These are phyloP conservation scores for Striga asiatica DNA, from an alignment of 257 asterid species.

Conservation along the genomic window DNA sequence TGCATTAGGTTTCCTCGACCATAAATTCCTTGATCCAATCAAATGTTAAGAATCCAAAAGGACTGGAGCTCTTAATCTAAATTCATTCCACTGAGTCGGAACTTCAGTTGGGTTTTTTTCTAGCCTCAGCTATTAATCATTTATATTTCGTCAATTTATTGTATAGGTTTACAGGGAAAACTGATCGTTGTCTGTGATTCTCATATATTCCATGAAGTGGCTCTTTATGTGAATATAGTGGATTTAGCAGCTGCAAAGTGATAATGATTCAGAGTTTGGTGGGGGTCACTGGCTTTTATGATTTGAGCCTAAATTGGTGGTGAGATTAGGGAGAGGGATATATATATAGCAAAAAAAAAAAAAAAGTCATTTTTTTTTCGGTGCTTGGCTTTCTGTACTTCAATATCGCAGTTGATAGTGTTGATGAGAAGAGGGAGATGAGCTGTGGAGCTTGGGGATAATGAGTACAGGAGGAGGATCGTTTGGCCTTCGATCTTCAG, in stretches of 20 bases:
- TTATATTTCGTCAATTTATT: not conserved
- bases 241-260: too few relatives aligned
- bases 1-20: slow-evolving; percentile 9
- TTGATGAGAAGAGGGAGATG: slow-evolving; percentile 37
- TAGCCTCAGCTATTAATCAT: not conserved
- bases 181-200: slow-evolving; percentile 5
- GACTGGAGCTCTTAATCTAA: slow-evolving; percentile 2
- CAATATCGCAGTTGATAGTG: slow-evolving; percentile 13
- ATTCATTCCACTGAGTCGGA: slow-evolving; percentile 1
- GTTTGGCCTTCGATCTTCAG: slow-evolving; percentile 94
- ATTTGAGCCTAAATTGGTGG: slow-evolving; percentile 8
- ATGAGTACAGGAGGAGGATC: slow-evolving; percentile 67
- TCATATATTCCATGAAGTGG: too few relatives aligned
- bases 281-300: too few relatives aligned
- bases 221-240: too few relatives aligned
- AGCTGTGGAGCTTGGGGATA: slow-evolving; percentile 35
- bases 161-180: slow-evolving; percentile 16
- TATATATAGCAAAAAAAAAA: not conserved
- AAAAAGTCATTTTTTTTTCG: not conserved
- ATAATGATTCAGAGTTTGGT: too few relatives aligned
- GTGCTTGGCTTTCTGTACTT: slow-evolving; percentile 9
- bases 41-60: not conserved
- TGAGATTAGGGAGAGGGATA: slow-evolving; percentile 2
- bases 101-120: slow-evolving; percentile 17
- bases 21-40: slow-evolving; percentile 11